These are phyloP conservation scores for Huiozyma sinensis DNA, from an alignment of 805 yeast genomes.

Conservation along the genomic window DNA sequence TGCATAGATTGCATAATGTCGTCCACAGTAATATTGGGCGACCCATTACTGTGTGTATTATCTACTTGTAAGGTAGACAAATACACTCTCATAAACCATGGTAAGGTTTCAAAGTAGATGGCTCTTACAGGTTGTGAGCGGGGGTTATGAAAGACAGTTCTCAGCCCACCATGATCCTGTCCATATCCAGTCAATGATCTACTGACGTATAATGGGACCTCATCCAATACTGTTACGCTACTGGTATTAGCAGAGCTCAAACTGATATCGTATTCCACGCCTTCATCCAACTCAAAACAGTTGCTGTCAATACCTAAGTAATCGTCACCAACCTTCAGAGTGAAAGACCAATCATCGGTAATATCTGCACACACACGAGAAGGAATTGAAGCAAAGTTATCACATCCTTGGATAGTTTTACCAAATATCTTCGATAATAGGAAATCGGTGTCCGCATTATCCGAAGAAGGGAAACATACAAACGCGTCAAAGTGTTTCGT, in stretches of 20 bases:
- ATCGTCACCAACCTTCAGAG: constrained; percentile 20
- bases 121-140: constrained; percentile 38
- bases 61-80: constrained; percentile 51
- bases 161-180: constrained; percentile 81
- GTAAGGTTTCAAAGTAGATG: constrained; percentile 68
- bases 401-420: constrained; percentile 49
- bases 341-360: constrained; percentile 38
- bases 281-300: constrained; percentile 28
- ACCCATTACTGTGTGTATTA: constrained; percentile 8
- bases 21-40: constrained; percentile 14
- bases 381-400: constrained; percentile 39
- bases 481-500: constrained; percentile 47
- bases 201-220: constrained; percentile 62
- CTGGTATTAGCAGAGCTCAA: constrained; percentile 36
- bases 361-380: constrained; percentile 33
- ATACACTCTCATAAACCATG: constrained; percentile 87
- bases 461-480: constrained; percentile 72
- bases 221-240: constrained; percentile 28
- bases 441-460: constrained; percentile 37
- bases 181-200: constrained; percentile 88
- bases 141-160: constrained; percentile 69
- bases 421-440: constrained; percentile 62
- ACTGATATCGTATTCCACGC: constrained; percentile 21
- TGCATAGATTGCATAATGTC: constrained; percentile 40
- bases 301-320: constrained; percentile 27